A percentile compares a stretch with the other conserved stretches of the same genome.
Conservation (phyloP, 441 rosid species). For the Mallotus repandus region DNA sequence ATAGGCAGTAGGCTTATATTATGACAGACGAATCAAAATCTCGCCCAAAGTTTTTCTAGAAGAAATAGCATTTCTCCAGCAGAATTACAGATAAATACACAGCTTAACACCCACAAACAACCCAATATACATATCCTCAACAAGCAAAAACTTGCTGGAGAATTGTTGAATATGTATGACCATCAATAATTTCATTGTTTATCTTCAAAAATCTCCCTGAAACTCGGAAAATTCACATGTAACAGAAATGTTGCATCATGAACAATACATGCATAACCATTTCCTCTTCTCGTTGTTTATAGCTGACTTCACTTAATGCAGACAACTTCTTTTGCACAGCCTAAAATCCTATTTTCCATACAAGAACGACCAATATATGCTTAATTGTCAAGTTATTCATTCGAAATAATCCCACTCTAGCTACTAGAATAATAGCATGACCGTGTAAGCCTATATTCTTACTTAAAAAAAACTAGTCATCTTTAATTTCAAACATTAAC, state of each 20-base stretch:
- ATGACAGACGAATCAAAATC: neutral
- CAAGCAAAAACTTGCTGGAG: neutral
- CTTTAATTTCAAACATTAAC: neutral
- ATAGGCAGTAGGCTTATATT: neutral
- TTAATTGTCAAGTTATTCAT: neutral
- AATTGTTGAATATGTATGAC: neutral
- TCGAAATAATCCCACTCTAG: neutral
- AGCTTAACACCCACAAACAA: neutral
- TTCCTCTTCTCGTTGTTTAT: neutral
- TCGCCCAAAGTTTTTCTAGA: neutral
- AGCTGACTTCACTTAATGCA: neutral
- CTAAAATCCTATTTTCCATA: constrained; percentile 1
- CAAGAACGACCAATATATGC: neutral
- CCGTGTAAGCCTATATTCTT: neutral
- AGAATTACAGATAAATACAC: too few species aligned
- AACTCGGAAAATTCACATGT: neutral
- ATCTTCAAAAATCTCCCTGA: neutral
- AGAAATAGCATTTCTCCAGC: neutral
- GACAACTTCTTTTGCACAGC: neutral
- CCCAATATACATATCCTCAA: too few species aligned
- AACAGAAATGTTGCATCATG: neutral
- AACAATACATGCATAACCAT: neutral
- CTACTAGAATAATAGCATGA: neutral
- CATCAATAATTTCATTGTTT: neutral
- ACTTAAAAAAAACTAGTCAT: neutral